Base-by-base conservation (phyloP, 768 basidiomycete species). In the Trametes sanguinea region DNA sequence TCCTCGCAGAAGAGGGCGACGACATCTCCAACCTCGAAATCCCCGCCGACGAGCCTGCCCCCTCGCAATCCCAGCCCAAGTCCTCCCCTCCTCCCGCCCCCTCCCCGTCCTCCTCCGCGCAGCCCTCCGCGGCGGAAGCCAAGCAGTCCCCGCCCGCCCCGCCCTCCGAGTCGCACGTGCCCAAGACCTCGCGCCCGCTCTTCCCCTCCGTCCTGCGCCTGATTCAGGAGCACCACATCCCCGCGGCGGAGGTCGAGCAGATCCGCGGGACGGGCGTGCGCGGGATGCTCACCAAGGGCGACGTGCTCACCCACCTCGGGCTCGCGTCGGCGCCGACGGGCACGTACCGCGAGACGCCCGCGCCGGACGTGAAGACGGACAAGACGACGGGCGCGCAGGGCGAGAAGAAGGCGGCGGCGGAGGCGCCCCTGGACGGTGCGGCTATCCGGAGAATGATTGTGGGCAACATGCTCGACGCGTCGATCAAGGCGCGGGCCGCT, bases 241-340 rank as follows among this genome's bases (percentile, higher is more conserved):
- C 68, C 77, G 30, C 42, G 17, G 62, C 13, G 5, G 81, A 88
- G 63, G 76, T 84, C 27, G 83, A 84, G 54, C 78, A 80, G 57
- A 90, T 99, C 72, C 89, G 88, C 64, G 95, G 91, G 6, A 96
- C 94, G 2, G 96, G 96, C 51, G 80, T 92, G 54, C 83, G 91
- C 40, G 96, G 97, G 13, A 95, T 95, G 89, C 74, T 98, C 62
- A 98, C 95, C 51, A 98, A 98, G 74, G 97, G 97, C 10, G 96
- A 99, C 71, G 88, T 98, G 1, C 81, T 99, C 32, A 78, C 92
- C 2, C 87, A 85, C 75, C 80, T 97, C 5, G 96, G 96, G 17
- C 87, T 88, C 74, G 90, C 94, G 17, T 87, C 87, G 10, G 80
- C 81, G 39, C 91, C 94, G 0, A 78, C 81, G 17, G 94, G 93